Conservation (phyloP, 768 basidiomycete species). For the Mrakia blollopis region DNA sequence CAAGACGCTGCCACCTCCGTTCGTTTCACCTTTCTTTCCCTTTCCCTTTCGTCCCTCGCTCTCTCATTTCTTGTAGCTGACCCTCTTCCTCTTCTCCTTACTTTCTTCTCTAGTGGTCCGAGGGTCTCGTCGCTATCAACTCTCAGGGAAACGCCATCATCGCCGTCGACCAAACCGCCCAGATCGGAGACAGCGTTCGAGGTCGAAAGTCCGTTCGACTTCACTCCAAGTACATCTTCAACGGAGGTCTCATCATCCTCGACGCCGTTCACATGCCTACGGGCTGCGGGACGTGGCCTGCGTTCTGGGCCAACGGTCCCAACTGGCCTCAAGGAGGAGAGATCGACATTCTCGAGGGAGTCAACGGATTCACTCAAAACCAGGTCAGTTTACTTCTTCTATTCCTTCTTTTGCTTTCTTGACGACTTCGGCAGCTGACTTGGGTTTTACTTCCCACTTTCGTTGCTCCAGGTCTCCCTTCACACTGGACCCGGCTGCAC, state of each 20-base stretch:
- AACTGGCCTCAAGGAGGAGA: conserved; percentile 40
- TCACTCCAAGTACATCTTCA: conserved; percentile 51
- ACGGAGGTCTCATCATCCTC: conserved; percentile 69
- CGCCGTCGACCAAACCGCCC: conserved; percentile 69
- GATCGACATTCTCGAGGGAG: conserved; percentile 33
- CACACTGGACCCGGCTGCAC: conserved; percentile 34
- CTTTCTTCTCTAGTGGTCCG: conserved; percentile 44
- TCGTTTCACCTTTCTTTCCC: not conserved
- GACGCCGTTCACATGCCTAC: conserved; percentile 85
- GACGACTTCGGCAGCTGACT: not conserved
- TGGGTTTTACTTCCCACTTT: not conserved
- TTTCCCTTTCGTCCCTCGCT: not conserved
- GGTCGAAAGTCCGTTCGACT: conserved; percentile 76
- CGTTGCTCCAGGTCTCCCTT: conserved; percentile 30
- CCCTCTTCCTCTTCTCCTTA: conserved; percentile 6
- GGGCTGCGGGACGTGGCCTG: conserved; percentile 69
- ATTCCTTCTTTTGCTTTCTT: not conserved
- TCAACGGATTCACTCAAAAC: conserved; percentile 29
- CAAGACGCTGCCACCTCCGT: conserved; percentile 51
- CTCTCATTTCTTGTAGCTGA: not conserved
- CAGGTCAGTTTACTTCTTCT: not conserved
- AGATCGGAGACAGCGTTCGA: conserved; percentile 49
- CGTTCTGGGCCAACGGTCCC: conserved; percentile 55
- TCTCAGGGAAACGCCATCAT: conserved; percentile 71
- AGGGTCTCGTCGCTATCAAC: conserved; percentile 61